These are phyloP conservation scores for Thelonectria blattea DNA, from an alignment of 2,329 filamentous ascomycete genomes.

Conservation along the genomic window DNA sequence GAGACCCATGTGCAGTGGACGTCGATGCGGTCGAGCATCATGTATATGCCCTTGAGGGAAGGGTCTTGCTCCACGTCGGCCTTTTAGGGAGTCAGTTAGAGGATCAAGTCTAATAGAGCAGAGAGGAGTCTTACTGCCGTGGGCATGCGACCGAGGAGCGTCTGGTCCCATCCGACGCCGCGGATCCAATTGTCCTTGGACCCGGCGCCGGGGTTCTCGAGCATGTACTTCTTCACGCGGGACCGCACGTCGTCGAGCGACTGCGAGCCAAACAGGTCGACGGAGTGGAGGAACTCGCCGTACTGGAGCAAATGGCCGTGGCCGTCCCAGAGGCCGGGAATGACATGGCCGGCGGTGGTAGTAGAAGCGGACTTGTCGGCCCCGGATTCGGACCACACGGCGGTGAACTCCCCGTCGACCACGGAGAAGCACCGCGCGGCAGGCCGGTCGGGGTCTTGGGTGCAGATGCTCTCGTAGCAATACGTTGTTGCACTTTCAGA, in stretches of 20 bases:
- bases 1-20: constrained; percentile 76
- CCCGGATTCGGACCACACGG: constrained; percentile 48
- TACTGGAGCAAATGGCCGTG: constrained; percentile 72
- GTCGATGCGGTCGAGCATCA: constrained; percentile 74
- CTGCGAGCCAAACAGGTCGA: constrained; percentile 65
- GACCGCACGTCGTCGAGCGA: constrained; percentile 60
- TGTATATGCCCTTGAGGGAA: constrained; percentile 60
- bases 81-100: constrained; percentile 39
- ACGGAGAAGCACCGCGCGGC: constrained; percentile 63
- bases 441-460: constrained; percentile 44
- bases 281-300: constrained; percentile 70
- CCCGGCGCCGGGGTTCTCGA: constrained; percentile 56
- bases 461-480: constrained; percentile 50
- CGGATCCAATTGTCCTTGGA: constrained; percentile 65
- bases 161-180: constrained; percentile 75
- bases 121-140: constrained; percentile 59
- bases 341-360: constrained; percentile 56
- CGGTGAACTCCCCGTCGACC: constrained; percentile 55
- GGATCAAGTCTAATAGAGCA: not conserved
- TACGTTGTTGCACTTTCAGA: constrained; percentile 33
- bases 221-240: constrained; percentile 59
- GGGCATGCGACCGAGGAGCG: constrained; percentile 68
- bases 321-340: constrained; percentile 74
- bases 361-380: constrained; percentile 33
- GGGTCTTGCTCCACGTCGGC: constrained; percentile 61